Base-by-base conservation (phyloP, 257 asterid genomes). In the Phtheirospermum japonicum region DNA sequence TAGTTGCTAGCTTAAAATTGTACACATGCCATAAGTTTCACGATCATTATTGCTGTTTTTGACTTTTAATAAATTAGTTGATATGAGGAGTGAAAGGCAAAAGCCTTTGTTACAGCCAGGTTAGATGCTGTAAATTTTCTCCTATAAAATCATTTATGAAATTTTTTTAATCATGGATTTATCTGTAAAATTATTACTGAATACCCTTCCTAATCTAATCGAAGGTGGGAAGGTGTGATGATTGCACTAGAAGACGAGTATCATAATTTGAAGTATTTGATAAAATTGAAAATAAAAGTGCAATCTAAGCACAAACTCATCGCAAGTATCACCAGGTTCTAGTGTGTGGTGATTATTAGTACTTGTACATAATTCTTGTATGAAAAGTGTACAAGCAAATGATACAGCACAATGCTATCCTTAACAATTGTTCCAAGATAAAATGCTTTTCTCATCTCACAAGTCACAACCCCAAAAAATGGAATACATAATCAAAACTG, bases 401-500 rank as follows among this genome's bases (percentile, higher is more conserved):
- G n/a, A n/a, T n/a, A n/a, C n/a, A n/a, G n/a, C n/a, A n/a, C n/a
- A n/a, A n/a, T n/a, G n/a, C n/a, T n/a, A n/a, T n/a, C n/a, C n/a
- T n/a, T n/a, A n/a, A n/a, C n/a, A n/a, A n/a, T n/a, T 23, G 28
- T 36, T 9, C 1, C 42, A 36, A 36, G 42, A 36, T 36, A 1
- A 6, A 6, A 6, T 6, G 1, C 11, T 2, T 36, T 36, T 36
- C 11, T 36, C 7, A 36, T 36, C 42, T 6, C 8, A 36, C 42
- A 36, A 36, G 1, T 9, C 42, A 36, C 8, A 36, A 36, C 28
- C 28, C 28, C 28, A 39, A 9, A 39, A 39, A 9, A 8, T 1
- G 7, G 4, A 42, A 42, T 14, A 42, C 1, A 4, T 42, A 33
- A 31, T 87, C 85, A 86, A 70, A 86, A 89, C 59, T 74, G 73